Base-by-base conservation (phyloP, 2,329 filamentous ascomycete genomes). In the Penicillium aurantiogriseum region DNA sequence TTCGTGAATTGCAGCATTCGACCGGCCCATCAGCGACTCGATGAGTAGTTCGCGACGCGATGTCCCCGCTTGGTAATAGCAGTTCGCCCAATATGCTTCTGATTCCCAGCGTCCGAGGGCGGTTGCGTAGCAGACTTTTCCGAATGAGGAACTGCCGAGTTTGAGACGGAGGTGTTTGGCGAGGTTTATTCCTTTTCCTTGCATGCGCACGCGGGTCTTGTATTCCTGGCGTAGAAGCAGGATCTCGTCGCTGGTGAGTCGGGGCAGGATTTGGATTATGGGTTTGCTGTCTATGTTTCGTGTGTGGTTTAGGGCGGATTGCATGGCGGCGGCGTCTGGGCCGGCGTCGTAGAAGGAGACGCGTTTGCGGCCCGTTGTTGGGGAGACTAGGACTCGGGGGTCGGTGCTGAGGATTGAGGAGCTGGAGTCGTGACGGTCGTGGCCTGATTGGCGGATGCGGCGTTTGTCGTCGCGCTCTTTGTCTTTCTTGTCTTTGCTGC, bases 1-100 rank as follows among this genome's bases (percentile, higher is more conserved):
- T 59, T 83, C 81, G 11, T 85, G 83, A 61, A 97, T 90, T 70
- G 97, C 94, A n/a, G 85, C 81, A 73, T 97, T 97, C 29, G 87
- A 86, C 6, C 92, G 86, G 0, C 94, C 94, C 86, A 97, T 96
- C 21, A 99, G 83, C 6, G 88, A 86, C 76, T 99, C 94, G 67
- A 97, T 97, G 52, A 99, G 83, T 36, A 99, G 81, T 74, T 97
- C 93, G 6, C 92, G 86, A 3, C 91, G 84, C 8, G 88, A 90
- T 67, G 88, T 90, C 74, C 93, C 89, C 38, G 88, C 88, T 71
- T 97, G 93, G 77, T 97, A 97, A 88, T 92, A 97, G 75, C 91
- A 96, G 74, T 97, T 97, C 58, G 93, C 92, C 92, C 94, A 99
- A 80, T 96, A 96, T 0, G 91, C 91, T 74, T 99, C 94, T 65